Percentiles rank a stretch among this genome's conserved stretches.
Conservation (phyloP, 2,329 filamentous ascomycete genomes). For the Metarhizium sp. region DNA sequence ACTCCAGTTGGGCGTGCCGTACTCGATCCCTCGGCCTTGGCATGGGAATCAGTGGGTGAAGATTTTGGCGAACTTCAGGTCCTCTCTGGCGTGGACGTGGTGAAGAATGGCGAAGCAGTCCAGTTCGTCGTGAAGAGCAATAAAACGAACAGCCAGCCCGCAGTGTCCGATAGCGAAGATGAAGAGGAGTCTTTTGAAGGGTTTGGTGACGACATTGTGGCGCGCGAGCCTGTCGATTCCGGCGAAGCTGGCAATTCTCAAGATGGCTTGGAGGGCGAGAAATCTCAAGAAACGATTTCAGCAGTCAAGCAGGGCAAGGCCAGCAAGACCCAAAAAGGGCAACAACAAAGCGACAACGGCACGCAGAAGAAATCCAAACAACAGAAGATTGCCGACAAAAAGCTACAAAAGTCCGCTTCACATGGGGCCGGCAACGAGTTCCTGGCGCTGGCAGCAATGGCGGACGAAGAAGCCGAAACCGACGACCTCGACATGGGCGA, state of each 20-base stretch:
- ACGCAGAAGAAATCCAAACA: constrained; percentile 11
- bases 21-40: constrained; percentile 37
- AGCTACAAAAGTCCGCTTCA: constrained; percentile 26
- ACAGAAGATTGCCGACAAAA: constrained; percentile 26
- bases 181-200: constrained; percentile 55
- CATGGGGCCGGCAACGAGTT: constrained; percentile 37
- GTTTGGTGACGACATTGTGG: constrained; percentile 43
- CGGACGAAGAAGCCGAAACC: constrained; percentile 45
- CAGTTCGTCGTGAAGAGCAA: constrained; percentile 40
- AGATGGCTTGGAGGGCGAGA: constrained; percentile 19
- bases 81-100: constrained; percentile 81
- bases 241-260: constrained; percentile 21
- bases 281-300: constrained; percentile 1
- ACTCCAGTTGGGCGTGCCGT: constrained; percentile 14
- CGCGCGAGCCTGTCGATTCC: constrained; percentile 21
- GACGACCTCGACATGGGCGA: constrained; percentile 61
- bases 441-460: constrained; percentile 39
- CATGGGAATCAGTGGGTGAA: constrained; percentile 73
- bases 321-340: constrained; percentile 14
- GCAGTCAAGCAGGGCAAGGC: constrained; percentile 7
- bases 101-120: constrained; percentile 52
- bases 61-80: constrained; percentile 91
- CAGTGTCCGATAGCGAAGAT: constrained; percentile 13
- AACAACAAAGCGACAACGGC: constrained; percentile 8
- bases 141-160: constrained; percentile 8